phyloP scores from a whole-genome alignment of 1,139 yeast genomes.

The Nematodospora anomalae region DNA sequence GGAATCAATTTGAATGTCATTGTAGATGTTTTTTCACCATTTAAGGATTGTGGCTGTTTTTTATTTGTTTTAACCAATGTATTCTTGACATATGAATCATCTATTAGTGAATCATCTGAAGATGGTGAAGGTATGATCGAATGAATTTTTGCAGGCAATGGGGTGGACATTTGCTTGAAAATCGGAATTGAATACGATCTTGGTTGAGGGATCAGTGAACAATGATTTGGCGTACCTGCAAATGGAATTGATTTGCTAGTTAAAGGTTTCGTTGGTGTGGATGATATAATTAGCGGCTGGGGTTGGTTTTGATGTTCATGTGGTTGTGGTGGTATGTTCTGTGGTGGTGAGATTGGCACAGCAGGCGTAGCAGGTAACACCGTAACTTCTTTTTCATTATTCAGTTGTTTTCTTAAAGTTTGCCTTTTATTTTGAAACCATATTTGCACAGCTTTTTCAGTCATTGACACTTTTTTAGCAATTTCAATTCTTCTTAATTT shows the following conservation, averaged over 20 bases:
- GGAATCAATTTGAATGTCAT: conserved; percentile 47
- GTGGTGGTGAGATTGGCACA: conserved; percentile 5
- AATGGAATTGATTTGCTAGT: conserved; percentile 8
- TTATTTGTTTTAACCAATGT: conserved; percentile 30
- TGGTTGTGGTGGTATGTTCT: neutral
- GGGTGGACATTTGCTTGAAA: conserved; percentile 8
- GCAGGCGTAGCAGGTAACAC: conserved; percentile 44
- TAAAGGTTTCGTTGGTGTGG: conserved; percentile 25
- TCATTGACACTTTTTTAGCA: conserved; percentile 79
- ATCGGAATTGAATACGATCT: conserved; percentile 11
- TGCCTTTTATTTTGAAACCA: conserved; percentile 98
- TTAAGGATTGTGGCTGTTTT: conserved; percentile 38
- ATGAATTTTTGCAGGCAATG: conserved; percentile 3
- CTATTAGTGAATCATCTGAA: neutral
- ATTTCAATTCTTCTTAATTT: conserved; percentile 71
- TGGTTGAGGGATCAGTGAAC: conserved; percentile 8
- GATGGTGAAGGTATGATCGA: neutral
- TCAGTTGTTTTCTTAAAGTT: conserved; percentile 58
- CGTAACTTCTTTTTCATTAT: conserved; percentile 43
- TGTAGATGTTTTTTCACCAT: conserved; percentile 32
- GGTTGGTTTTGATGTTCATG: conserved; percentile 9
- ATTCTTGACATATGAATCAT: conserved; percentile 2
- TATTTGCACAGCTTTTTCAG: conserved; percentile 95
- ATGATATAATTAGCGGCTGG: conserved; percentile 18
- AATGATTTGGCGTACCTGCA: conserved; percentile 5